Conservation (phyloP, 2,329 filamentous ascomycete genomes). For the Diplodia sapinea region DNA sequence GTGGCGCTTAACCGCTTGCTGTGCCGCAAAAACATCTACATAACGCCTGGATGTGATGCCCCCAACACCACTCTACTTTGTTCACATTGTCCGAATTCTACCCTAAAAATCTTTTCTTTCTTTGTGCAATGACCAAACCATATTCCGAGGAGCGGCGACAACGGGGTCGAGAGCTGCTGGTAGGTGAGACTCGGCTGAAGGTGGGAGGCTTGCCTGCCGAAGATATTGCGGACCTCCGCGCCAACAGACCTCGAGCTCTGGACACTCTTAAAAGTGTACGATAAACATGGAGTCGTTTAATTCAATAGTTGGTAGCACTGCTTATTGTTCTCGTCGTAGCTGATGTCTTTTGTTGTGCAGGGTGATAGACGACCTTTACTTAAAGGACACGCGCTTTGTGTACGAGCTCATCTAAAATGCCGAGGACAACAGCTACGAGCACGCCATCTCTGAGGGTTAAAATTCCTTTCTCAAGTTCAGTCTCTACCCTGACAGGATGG, state of each 20-base stretch:
- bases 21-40: background rate
- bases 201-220: background rate
- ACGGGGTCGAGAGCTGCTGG: background rate
- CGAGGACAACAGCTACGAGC: slow-evolving; percentile 48
- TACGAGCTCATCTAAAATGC: slow-evolving; percentile 51
- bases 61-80: background rate
- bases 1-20: slow-evolving; percentile 7
- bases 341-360: slow-evolving; percentile 25
- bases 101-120: no score
- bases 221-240: no score
- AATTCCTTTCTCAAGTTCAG: slow-evolving; percentile 38
- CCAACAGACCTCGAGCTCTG: no score
- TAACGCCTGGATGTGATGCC: background rate
- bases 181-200: background rate
- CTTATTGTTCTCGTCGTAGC: background rate
- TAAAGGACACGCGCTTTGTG: slow-evolving; percentile 38
- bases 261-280: no score
- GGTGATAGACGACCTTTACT: slow-evolving; percentile 38
- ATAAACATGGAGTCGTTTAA: no score
- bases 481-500: slow-evolving; percentile 41
- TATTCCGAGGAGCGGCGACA: background rate
- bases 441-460: fast-evolving
- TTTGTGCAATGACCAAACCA: background rate
- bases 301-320: background rate
- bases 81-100: background rate